Evolutionary conservation across 441 rosid genomes (phyloP), one percentile per base, ranked within the genome.

Genomic region (Jatropha multifida): DNA sequence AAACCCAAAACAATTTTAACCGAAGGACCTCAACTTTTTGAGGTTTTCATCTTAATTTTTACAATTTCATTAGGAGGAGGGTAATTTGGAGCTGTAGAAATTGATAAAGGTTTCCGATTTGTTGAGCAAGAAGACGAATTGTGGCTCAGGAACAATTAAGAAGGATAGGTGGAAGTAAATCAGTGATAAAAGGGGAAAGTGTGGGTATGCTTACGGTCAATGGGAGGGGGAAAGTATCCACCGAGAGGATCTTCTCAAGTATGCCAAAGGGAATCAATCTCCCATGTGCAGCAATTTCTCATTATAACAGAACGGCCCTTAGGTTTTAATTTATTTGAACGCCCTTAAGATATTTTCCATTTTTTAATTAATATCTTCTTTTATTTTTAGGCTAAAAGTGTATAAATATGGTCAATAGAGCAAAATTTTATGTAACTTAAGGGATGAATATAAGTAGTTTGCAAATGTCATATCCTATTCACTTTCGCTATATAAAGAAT

Each of bases 71-170:
- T 32, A 54, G 51, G 23, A 62, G 40, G 40, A 40, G 17, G 44
- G 15, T 27, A 59, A 48, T 48, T 48, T 48, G 52, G 14, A 3
- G 14, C 1, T 4, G 14, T 3, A 48, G 32, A 48, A 48, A 0
- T 3, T 10, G 17, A 54, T 52, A 54, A 54, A 54, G 8, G 20
- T 17, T 15, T 18, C 58, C 18, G 14, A 68, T 52, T 12, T 60
- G 44, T 14, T 49, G 62, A 32, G 66, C 1, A 76, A 74, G 32
- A 81, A n/a, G 65, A 74, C 82, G 76, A 73, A 59, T 2, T 18
- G 38, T 26, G 20, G 18, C 38, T 66, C 14, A 54, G 65, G 46
- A 55, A 68, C 4, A 4, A 49, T 6, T 27, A 61, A 59, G 0
- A 27, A 56, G 42, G 68, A 52, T 0, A 58, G 40, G 42, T 48